Evolutionary conservation across 768 basidiomycete genomes (phyloP), one percentile per base, ranked within the genome.

Genomic region (Lyophyllum decastes): DNA sequence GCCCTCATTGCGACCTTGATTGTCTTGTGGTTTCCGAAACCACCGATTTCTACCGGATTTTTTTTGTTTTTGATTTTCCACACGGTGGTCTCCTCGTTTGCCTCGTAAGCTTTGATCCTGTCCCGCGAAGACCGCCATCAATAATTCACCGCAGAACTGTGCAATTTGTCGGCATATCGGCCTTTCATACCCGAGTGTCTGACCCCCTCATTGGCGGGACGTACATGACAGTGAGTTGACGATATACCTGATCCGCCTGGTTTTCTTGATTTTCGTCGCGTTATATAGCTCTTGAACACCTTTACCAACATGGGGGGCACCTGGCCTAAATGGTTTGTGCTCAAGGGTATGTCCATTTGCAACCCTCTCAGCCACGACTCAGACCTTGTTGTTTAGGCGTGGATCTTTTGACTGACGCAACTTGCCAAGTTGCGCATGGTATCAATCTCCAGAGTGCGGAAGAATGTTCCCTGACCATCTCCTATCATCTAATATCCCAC

Each of bases 91-190:
- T 86, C 88, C 8, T 91, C 90, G 17, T 94, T 98, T 68, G 81
- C 93, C 7, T 83, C 88, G 95, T 95, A 68, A 73, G 90, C 71
- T 19, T 26, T 26, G 16, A 49, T 54, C 22, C 34, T 16, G n/a
- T 19, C 14, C 21, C 40, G 34, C 7, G 16, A 14, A 24, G 24
- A 16, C 49, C 16, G 33, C 40, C 22, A 7, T 44, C 53, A 19
- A 45, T 21, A 19, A 51, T 22, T 24, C 27, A 21, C 54, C 45
- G 2, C 57, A 96, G 96, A 46, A 98, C 96, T 4, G 88, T 98
- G n/a, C 96, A 99, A 72, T 99, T 98, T 68, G 96, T 98, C 19
- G 95, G 97, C 9, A 94, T 98, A 60, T 93, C 95, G n/a, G 97
- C 97, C 2, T 99, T 98, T 82, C 97, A 98, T 66, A 98, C 95